Conservation (phyloP, 2,329 filamentous ascomycete species). For the Juglanconis sp. region DNA sequence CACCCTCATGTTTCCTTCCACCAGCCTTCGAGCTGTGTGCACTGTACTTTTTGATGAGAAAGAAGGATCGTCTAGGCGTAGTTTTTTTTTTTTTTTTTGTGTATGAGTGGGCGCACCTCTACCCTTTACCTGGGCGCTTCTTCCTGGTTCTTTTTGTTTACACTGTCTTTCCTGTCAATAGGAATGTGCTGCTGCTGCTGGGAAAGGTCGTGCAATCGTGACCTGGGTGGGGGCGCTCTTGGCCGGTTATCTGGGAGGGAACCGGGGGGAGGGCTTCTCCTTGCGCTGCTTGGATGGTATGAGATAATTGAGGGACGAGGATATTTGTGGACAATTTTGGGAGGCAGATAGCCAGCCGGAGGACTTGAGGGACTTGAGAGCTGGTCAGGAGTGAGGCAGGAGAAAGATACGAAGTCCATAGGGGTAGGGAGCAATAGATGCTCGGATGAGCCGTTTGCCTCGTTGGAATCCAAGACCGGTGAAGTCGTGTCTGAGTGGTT, state of each 20-base stretch:
- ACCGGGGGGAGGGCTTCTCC: not conserved
- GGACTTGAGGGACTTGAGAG: no score
- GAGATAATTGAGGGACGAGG: not conserved
- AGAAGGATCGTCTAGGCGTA: not conserved
- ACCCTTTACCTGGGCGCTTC: not conserved
- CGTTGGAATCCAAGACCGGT: not conserved
- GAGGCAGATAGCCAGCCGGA: no score
- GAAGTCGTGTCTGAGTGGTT: not conserved
- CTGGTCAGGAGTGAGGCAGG: not conserved
- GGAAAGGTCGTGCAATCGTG: not conserved
- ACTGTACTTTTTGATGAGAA: not conserved
- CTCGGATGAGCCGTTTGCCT: not conserved
- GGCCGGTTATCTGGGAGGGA: not conserved
- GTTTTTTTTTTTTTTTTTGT: not conserved
- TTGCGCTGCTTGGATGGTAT: not conserved
- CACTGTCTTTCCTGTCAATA: not conserved
- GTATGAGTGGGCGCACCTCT: not conserved
- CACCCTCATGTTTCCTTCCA: not conserved
- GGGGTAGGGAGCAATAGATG: not conserved
- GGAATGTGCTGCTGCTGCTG: not conserved
- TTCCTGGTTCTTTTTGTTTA: not conserved
- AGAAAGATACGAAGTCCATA: not conserved
- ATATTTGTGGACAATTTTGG: not conserved
- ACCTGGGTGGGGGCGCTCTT: not conserved
- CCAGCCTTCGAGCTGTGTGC: not conserved